These are phyloP conservation scores for Brassica hybrid DNA, from an alignment of 441 rosid species.

Conservation along the genomic window DNA sequence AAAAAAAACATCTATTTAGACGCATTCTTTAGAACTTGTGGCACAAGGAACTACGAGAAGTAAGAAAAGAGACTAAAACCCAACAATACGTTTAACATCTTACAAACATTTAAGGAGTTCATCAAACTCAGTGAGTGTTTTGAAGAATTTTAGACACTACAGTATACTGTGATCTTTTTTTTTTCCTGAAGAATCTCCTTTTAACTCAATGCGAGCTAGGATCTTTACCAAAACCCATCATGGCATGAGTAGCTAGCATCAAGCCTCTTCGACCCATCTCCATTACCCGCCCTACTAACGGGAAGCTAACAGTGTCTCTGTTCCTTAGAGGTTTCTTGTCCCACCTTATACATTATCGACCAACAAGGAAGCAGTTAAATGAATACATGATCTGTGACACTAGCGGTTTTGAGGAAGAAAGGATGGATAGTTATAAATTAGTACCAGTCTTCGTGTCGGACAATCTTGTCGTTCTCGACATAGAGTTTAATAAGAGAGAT, in stretches of 20 bases:
- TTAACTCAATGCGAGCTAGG: conserved; percentile 40
- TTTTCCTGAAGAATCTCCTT: neutral
- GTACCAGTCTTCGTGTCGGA: conserved; percentile 93
- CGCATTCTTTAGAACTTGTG: neutral
- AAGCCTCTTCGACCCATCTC: conserved; percentile 76
- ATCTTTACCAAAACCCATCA: conserved; percentile 94
- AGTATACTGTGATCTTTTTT: neutral
- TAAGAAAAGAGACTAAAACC: neutral
- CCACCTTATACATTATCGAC: conserved; percentile 58
- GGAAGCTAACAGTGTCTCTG: conserved; percentile 61
- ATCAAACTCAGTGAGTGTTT: conserved; percentile 10
- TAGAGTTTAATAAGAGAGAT: conserved; percentile 73
- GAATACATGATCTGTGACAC: neutral
- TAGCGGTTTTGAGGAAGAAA: neutral
- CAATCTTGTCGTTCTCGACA: conserved; percentile 72
- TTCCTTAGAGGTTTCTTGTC: conserved; percentile 80
- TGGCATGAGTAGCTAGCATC: conserved; percentile 85
- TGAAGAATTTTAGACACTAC: conserved; percentile 3
- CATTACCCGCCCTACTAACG: conserved; percentile 59
- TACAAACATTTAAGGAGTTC: conserved; percentile 24
- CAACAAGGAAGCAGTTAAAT: conserved; percentile 1
- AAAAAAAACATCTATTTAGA: neutral
- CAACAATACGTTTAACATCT: conserved; percentile 10
- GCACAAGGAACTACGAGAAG: conserved; percentile 4
- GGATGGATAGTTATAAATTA: neutral